Conservation (phyloP, 2,329 filamentous ascomycete genomes). For the Chrysosphaeria jannelii region DNA sequence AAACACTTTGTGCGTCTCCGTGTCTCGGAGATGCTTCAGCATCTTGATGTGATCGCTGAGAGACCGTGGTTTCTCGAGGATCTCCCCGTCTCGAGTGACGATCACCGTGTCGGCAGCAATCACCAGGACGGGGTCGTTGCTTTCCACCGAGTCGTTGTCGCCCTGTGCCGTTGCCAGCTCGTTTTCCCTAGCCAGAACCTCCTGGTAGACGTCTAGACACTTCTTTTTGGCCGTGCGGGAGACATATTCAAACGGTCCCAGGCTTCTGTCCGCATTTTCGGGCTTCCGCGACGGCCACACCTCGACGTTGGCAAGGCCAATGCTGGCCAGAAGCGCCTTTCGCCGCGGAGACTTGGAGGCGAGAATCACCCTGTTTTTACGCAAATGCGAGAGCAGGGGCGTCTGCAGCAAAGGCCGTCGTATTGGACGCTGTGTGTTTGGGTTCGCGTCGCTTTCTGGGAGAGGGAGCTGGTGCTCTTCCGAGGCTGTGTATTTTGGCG, state of each 20-base stretch:
- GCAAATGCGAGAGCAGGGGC: constrained; percentile 47
- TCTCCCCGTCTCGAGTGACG: constrained; percentile 39
- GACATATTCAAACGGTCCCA: constrained; percentile 68
- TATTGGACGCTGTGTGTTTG: constrained; percentile 7
- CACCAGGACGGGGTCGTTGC: constrained; percentile 47
- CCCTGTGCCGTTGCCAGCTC: too few species aligned
- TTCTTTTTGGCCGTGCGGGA: constrained; percentile 63
- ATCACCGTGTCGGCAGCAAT: constrained; percentile 82
- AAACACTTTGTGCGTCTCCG: constrained; percentile 48
- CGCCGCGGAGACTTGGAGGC: constrained; percentile 72
- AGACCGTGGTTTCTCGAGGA: constrained; percentile 71
- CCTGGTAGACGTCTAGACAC: constrained; percentile 37
- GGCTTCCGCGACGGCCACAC: constrained; percentile 56
- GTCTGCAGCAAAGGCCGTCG: constrained; percentile 15
- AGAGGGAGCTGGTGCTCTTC: constrained; percentile 9
- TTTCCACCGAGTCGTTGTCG: constrained; percentile 6
- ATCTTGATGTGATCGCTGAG: constrained; percentile 61
- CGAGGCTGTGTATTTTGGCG: constrained; percentile 16
- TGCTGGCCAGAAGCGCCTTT: constrained; percentile 48
- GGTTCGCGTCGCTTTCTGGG: neutral
- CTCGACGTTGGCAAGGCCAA: constrained; percentile 56
- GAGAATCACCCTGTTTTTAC: constrained; percentile 56
- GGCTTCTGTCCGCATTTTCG: constrained; percentile 55
- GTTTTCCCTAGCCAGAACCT: constrained; percentile 12
- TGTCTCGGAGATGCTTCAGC: constrained; percentile 56